Evolutionary conservation across 2,329 filamentous ascomycete species (phyloP).

Genomic region (Cladosporium sp.): DNA sequence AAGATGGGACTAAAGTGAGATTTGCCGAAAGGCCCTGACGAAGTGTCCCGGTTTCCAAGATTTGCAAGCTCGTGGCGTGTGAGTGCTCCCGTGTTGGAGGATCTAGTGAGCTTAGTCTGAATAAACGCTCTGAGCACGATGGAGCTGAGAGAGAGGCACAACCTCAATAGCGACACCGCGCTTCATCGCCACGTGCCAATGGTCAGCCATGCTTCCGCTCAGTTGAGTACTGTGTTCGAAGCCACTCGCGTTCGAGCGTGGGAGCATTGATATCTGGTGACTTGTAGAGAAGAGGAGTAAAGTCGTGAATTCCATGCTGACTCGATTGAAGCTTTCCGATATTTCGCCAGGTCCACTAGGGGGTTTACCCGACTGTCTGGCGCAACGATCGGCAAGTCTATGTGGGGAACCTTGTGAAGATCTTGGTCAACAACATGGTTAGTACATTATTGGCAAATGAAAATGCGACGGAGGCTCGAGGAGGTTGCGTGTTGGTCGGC

Average conservation of each 20-base stretch:
- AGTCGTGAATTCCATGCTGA: neutral
- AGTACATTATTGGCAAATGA: constrained; percentile 5
- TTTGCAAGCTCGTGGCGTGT: neutral
- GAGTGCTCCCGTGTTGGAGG: neutral
- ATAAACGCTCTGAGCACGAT: neutral
- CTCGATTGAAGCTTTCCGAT: neutral
- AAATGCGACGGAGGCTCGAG: neutral
- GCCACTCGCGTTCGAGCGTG: neutral
- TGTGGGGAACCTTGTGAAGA: constrained; percentile 7
- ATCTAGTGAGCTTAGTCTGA: neutral
- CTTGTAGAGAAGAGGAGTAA: neutral
- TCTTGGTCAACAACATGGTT: neutral
- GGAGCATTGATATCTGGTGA: neutral
- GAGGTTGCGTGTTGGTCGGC: neutral
- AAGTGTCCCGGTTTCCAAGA: neutral
- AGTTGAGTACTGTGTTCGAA: neutral
- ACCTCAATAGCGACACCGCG: neutral
- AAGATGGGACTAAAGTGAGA: neutral
- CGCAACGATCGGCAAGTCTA: neutral
- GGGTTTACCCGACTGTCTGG: neutral
- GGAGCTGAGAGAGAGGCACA: neutral
- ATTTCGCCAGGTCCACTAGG: constrained; percentile 3
- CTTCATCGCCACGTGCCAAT: neutral
- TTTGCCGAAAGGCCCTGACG: neutral
- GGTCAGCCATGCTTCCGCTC: neutral